Conservation (phyloP, 78 protist genomes). For the Salpingoeca rosetta region DNA sequence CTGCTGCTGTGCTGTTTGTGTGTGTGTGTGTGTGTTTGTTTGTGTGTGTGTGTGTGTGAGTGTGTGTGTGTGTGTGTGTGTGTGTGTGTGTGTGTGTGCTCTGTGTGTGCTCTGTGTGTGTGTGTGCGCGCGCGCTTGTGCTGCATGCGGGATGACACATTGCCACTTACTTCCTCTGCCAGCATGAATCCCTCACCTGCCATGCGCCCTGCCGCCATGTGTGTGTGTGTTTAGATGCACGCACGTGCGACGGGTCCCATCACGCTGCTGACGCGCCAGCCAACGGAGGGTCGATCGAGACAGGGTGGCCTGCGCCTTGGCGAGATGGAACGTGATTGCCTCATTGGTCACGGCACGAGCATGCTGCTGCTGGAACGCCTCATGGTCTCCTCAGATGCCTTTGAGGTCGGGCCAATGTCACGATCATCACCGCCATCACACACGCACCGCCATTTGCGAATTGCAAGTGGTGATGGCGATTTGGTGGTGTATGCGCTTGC, state of each 20-base stretch:
- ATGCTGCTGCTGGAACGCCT: conserved; percentile 90
- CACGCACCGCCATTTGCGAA: background rate
- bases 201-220: no score
- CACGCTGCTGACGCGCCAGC: conserved; percentile 97
- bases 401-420: conserved; percentile 71
- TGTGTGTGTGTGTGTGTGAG: no score
- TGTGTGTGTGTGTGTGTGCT: no score
- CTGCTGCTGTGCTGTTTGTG: no score
- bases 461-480: background rate
- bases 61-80: no score
- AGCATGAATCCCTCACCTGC: no score
- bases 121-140: no score
- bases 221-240: conserved; percentile 90
- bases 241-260: conserved; percentile 79
- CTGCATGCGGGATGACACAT: no score
- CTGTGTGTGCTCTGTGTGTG: no score
- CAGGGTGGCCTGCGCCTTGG: conserved; percentile 99
- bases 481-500: background rate
- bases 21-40: no score
- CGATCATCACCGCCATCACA: no score
- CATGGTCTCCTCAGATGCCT: conserved; percentile 81
- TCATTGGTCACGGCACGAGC: conserved; percentile 88
- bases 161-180: no score
- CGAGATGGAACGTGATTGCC: conserved; percentile 98
- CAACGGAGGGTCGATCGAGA: conserved; percentile 97